phyloP scores from a whole-genome alignment of 768 basidiomycete genomes.

The Trametopsis cervina region DNA sequence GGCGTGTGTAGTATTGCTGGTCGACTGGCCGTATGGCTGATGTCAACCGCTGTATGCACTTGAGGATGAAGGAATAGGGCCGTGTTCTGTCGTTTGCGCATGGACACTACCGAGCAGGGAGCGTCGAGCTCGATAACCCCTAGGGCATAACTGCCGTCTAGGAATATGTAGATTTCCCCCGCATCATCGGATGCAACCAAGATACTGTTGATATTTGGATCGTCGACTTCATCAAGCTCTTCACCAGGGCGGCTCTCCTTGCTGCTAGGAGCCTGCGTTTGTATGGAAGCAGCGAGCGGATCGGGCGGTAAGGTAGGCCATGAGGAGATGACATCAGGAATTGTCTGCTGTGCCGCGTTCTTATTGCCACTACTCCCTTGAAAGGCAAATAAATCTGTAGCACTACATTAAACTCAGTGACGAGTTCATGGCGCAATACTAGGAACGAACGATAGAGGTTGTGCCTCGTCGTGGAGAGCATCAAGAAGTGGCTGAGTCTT shows the following conservation, averaged over 20 bases:
- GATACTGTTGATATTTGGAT: constrained; percentile 50
- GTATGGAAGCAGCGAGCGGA: constrained; percentile 54
- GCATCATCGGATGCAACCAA: constrained; percentile 51
- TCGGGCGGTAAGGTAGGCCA: constrained; percentile 66
- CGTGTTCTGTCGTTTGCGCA: constrained; percentile 41
- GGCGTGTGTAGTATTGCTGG: constrained; percentile 49
- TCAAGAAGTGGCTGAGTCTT: constrained; percentile 68
- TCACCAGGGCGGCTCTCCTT: constrained; percentile 22
- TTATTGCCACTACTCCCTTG: constrained; percentile 55
- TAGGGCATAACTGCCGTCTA: constrained; percentile 73
- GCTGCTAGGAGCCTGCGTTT: constrained; percentile 32
- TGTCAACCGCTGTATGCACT: constrained; percentile 18
- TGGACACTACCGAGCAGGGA: constrained; percentile 19
- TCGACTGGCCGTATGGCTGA: constrained; percentile 24
- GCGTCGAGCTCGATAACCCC: constrained; percentile 42
- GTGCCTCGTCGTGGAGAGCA: constrained; percentile 56
- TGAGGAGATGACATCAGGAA: constrained; percentile 52
- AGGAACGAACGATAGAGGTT: constrained; percentile 54
- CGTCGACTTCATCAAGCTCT: constrained; percentile 39
- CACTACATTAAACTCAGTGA: constrained; percentile 33
- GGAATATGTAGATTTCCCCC: constrained; percentile 56
- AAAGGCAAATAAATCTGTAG: constrained; percentile 76
- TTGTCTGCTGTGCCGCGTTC: constrained; percentile 31
- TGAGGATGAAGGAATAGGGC: constrained; percentile 44
- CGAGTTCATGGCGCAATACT: not conserved